Evolutionary conservation across 1,139 yeast species (phyloP).

Genomic region (Debaryomycetaceae sp.): DNA sequence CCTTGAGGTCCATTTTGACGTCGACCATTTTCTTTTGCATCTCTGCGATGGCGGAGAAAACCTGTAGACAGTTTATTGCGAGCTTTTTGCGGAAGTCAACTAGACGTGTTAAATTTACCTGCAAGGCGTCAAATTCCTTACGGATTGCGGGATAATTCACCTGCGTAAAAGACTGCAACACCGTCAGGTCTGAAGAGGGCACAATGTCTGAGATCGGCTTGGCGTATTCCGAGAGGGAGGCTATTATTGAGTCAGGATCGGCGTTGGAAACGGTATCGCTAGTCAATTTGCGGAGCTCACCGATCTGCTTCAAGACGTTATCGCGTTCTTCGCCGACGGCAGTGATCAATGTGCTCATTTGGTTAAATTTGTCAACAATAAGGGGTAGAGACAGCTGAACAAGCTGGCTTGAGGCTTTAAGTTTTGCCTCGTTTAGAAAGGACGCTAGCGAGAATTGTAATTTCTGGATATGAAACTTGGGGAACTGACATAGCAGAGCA

Average conservation of each 20-base stretch:
- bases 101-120: conserved; percentile 9
- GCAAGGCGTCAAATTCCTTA: conserved; percentile 6
- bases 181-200: conserved; percentile 5
- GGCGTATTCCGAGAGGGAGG: conserved; percentile 4
- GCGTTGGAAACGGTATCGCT: conserved; percentile 18
- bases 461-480: conserved; percentile 13
- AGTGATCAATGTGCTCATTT: conserved; percentile 20
- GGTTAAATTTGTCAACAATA: conserved; percentile 28
- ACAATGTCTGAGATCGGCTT: conserved; percentile 10
- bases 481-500: conserved; percentile 26
- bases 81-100: conserved; percentile 18
- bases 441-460: conserved; percentile 11
- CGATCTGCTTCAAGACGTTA: conserved; percentile 22
- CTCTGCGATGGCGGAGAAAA: conserved; percentile 24
- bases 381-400: conserved; percentile 19
- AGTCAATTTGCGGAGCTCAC: conserved; percentile 23
- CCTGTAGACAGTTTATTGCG: conserved; percentile 11
- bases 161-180: no score
- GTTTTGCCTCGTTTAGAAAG: conserved; percentile 16
- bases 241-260: conserved; percentile 3
- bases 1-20: conserved; percentile 20
- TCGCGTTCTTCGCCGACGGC: conserved; percentile 18
- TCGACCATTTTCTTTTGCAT: conserved; percentile 31
- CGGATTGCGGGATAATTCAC: no score
- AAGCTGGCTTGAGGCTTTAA: conserved; percentile 13